A percentile compares a stretch with the other conserved stretches of the same genome.
Evolutionary conservation across 2,329 filamentous ascomycete genomes (phyloP).

Genomic region (Colletotrichum sp.): DNA sequence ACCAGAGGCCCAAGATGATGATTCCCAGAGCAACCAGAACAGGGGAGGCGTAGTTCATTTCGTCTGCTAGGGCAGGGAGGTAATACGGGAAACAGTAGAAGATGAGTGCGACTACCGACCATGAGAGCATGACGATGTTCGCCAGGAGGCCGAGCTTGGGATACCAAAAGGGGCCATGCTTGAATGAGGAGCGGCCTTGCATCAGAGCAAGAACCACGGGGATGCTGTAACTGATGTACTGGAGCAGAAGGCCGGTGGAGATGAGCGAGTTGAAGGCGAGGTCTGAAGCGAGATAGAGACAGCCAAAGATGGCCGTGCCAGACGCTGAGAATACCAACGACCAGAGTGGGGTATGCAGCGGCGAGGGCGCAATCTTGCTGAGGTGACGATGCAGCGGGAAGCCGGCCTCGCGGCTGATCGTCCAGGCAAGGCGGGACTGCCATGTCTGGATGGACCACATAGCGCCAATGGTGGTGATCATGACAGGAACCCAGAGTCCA

Average conservation of each 20-base stretch:
- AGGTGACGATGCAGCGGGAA: conserved; percentile 28
- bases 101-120: conserved; percentile 26
- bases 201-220: conserved; percentile 27
- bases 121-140: conserved; percentile 29
- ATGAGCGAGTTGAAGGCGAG: conserved; percentile 31
- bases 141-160: conserved; percentile 26
- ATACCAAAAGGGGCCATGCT: conserved; percentile 33
- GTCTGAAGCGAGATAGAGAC: conserved; percentile 31
- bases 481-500: conserved; percentile 26
- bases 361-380: conserved; percentile 25
- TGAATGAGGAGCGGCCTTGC: conserved; percentile 27
- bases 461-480: conserved; percentile 26
- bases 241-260: conserved; percentile 27
- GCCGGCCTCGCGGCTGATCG: conserved; percentile 29
- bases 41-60: conserved; percentile 31
- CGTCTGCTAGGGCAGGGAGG: conserved; percentile 17
- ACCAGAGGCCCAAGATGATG: conserved; percentile 23
- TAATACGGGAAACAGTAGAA: conserved; percentile 34
- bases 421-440: conserved; percentile 33
- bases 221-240: conserved; percentile 32
- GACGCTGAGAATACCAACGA: conserved; percentile 26
- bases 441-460: conserved; percentile 33
- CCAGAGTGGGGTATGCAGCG: conserved; percentile 30
- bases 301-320: conserved; percentile 29
- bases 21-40: conserved; percentile 25